phyloP scores from a whole-genome alignment of 176 grass and related monocot genomes.

The Avena eriantha region DNA sequence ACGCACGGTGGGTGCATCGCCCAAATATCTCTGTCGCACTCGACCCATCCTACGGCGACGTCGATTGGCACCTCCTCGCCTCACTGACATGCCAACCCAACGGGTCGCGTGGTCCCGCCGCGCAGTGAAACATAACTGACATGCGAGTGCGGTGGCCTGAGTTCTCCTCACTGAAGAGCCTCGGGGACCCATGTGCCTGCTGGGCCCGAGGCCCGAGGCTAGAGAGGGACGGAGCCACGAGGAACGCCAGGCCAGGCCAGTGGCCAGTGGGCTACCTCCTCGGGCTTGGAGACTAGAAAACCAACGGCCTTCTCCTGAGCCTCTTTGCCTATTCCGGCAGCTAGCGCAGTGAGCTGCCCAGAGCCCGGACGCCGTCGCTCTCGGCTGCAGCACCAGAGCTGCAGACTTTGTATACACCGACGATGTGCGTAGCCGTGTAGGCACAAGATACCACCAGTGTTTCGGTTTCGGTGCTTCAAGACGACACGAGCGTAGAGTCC shows the following conservation, averaged over 20 bases:
- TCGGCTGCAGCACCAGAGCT: neutral
- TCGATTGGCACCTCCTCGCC: neutral
- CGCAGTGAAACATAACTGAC: neutral
- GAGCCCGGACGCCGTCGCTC: neutral
- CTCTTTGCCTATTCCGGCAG: neutral
- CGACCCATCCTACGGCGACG: neutral
- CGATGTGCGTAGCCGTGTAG: neutral
- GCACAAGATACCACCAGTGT: neutral
- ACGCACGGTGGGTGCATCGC: neutral
- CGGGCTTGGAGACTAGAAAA: constrained; percentile 16
- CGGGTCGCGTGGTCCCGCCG: fast-evolving
- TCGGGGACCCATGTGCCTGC: neutral
- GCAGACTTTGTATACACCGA: neutral
- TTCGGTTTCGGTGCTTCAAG: neutral
- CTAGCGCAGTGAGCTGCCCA: neutral
- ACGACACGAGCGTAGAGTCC: neutral
- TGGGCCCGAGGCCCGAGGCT: constrained; percentile 42
- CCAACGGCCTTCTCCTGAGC: constrained; percentile 26
- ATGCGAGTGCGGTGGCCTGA: neutral
- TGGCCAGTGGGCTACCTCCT: constrained; percentile 39
- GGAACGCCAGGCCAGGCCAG: constrained; percentile 15
- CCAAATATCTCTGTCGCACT: neutral
- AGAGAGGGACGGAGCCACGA: constrained; percentile 32
- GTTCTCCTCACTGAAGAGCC: neutral
- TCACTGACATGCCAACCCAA: neutral